These are phyloP conservation scores for Mycena vitilis DNA, from an alignment of 768 basidiomycete genomes.

Conservation along the genomic window DNA sequence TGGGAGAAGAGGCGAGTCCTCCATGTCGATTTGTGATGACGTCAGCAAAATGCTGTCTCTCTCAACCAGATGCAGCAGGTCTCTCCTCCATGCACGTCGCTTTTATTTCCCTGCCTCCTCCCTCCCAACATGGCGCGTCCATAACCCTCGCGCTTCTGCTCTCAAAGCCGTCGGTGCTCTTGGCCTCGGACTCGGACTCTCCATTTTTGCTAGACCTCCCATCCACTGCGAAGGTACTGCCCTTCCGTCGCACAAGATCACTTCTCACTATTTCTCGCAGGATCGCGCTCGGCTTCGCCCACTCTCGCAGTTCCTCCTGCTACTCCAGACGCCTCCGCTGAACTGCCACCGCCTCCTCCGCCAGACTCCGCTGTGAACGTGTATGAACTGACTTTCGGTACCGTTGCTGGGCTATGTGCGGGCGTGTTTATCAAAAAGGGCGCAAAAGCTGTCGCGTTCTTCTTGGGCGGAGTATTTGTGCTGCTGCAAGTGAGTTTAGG, in stretches of 20 bases:
- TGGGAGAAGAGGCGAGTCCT: constrained; percentile 60
- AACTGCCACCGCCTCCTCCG: constrained; percentile 64
- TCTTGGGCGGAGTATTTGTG: constrained; percentile 92
- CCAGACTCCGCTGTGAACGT: constrained; percentile 74
- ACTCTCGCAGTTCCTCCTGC: constrained; percentile 22
- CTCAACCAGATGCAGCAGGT: constrained; percentile 12
- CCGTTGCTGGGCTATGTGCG: constrained; percentile 87
- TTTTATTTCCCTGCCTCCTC: constrained; percentile 23
- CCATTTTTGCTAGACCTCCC: constrained; percentile 43
- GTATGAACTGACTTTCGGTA: constrained; percentile 90
- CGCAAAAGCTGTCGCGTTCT: constrained; percentile 83
- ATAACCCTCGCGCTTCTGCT: constrained; percentile 15
- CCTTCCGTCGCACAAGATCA: background rate
- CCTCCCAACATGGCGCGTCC: constrained; percentile 7
- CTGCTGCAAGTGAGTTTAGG: constrained; percentile 76
- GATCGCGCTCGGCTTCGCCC: constrained; percentile 30
- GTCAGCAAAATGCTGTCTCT: background rate
- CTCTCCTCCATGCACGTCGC: constrained; percentile 18
- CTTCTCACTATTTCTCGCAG: constrained; percentile 14
- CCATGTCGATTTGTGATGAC: constrained; percentile 34
- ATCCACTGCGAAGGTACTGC: constrained; percentile 68
- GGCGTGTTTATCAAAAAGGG: constrained; percentile 97
- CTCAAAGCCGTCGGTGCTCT: constrained; percentile 33
- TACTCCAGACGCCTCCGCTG: constrained; percentile 19
- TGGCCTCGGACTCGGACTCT: constrained; percentile 40